Evolutionary conservation across 2,329 filamentous ascomycete species (phyloP).

Genomic region (Arthrobotrys pseudoclavata): DNA sequence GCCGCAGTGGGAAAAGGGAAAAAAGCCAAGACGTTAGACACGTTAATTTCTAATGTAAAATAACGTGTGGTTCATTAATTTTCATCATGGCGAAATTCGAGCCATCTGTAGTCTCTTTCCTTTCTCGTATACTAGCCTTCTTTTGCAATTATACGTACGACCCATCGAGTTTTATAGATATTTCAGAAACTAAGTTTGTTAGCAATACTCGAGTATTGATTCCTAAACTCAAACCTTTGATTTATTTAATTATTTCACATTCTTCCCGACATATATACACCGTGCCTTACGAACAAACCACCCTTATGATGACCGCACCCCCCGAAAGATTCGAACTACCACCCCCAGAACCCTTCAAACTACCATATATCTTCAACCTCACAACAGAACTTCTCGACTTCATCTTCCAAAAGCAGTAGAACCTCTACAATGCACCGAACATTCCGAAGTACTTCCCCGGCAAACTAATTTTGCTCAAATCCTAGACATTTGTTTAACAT

Average conservation of each 20-base stretch:
- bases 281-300: not conserved
- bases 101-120: not conserved
- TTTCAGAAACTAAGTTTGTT: no score
- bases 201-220: no score
- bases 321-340: no score
- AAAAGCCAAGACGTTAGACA: not conserved
- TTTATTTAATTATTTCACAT: no score
- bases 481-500: not conserved
- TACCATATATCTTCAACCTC: constrained; percentile 4
- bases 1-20: not conserved
- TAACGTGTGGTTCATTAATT: not conserved
- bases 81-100: not conserved
- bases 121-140: no score
- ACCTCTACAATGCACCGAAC: not conserved
- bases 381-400: constrained; percentile 25
- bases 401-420: constrained; percentile 10
- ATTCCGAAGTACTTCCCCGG: not conserved
- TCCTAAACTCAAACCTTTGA: no score
- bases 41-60: not conserved
- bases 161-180: no score
- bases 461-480: not conserved
- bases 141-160: no score
- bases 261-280: not conserved
- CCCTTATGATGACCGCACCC: not conserved
- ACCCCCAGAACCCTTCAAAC: not conserved